phyloP scores from a whole-genome alignment of 805 yeast genomes.

The Kazachstania bromeliacearum region DNA sequence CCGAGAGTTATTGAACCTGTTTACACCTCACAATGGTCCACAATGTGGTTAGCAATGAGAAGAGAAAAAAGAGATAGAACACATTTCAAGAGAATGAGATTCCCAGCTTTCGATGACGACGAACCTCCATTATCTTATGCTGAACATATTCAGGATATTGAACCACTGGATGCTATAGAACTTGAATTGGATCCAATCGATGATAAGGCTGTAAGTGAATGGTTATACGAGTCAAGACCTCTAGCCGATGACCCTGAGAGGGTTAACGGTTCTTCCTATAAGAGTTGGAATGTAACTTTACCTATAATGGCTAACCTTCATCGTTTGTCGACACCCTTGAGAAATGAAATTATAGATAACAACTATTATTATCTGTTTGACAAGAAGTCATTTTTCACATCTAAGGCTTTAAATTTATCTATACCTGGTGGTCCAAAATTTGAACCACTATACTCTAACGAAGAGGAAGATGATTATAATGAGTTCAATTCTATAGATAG shows the following conservation, averaged over 20 bases:
- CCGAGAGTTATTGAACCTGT: slow-evolving; percentile 91
- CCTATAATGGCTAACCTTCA: slow-evolving; percentile 57
- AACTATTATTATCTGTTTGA: slow-evolving; percentile 68
- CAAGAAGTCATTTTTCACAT: slow-evolving; percentile 71
- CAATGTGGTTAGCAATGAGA: slow-evolving; percentile 88
- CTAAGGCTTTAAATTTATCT: slow-evolving; percentile 79
- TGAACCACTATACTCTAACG: slow-evolving; percentile 70
- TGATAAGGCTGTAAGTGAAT: slow-evolving; percentile 52
- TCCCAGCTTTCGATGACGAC: slow-evolving; percentile 96
- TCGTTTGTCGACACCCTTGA: slow-evolving; percentile 60
- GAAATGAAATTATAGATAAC: slow-evolving; percentile 47
- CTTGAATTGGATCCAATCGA: slow-evolving; percentile 56
- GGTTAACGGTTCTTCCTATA: slow-evolving; percentile 73
- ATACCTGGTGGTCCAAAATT: slow-evolving; percentile 95
- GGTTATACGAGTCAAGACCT: slow-evolving; percentile 79
- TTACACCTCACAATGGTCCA: slow-evolving; percentile 91
- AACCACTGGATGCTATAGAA: slow-evolving; percentile 62
- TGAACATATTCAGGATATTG: slow-evolving; percentile 67
- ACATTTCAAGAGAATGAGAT: slow-evolving; percentile 83
- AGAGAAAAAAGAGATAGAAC: slow-evolving; percentile 84
- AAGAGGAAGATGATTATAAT: slow-evolving; percentile 67
- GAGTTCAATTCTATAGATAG: slow-evolving; percentile 88
- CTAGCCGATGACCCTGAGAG: slow-evolving; percentile 44
- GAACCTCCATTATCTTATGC: slow-evolving; percentile 83
- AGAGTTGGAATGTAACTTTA: slow-evolving; percentile 56